A percentile compares a stretch with the other conserved stretches of the same genome.
These are phyloP conservation scores for Diospyros kaki DNA, from an alignment of 148 eudicot species.

Conservation along the genomic window DNA sequence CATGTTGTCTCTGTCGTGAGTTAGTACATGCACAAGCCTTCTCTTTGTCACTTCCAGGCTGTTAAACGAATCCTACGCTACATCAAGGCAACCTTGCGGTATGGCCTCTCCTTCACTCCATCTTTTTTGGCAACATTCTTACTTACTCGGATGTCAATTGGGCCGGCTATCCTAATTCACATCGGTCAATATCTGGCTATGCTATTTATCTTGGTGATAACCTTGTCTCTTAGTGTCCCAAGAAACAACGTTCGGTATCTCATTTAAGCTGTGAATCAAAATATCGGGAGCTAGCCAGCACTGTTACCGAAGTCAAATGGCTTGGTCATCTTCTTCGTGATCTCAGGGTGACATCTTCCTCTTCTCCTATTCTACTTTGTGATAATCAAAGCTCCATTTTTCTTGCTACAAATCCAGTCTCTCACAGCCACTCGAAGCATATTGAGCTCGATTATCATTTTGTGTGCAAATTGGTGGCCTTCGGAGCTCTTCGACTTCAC, in stretches of 20 bases:
- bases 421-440: too few species aligned
- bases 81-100: background rate
- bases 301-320: background rate
- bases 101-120: background rate
- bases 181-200: background rate
- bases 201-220: background rate
- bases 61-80: background rate
- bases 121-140: background rate
- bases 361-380: background rate
- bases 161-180: background rate
- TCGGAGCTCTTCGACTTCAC: background rate
- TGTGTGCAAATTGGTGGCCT: background rate
- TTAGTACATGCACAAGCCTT: background rate
- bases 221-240: background rate
- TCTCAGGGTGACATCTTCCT: background rate
- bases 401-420: too few species aligned
- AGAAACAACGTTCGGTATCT: background rate
- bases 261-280: background rate
- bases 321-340: background rate
- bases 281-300: background rate
- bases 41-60: background rate
- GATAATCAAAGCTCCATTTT: too few species aligned
- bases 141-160: background rate
- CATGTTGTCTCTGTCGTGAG: background rate
- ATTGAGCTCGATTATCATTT: too few species aligned